Evolutionary conservation across 2,329 filamentous ascomycete species (phyloP).

Genomic region (Fusarium anthophilum): DNA sequence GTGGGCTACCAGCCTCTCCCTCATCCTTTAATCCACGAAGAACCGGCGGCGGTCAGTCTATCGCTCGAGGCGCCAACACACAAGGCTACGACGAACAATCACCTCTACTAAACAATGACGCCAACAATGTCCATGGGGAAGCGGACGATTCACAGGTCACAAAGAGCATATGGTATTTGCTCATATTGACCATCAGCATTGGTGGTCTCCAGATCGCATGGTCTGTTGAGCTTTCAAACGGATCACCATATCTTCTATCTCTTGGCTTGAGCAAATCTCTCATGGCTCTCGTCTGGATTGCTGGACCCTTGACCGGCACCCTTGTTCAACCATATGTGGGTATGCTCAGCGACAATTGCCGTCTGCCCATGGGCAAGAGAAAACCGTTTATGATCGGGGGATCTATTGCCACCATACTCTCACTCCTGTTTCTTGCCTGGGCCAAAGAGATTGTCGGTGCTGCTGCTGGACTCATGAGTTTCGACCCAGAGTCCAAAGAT

Average conservation of each 20-base stretch:
- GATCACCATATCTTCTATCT: constrained; percentile 84
- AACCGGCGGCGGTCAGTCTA: constrained; percentile 21
- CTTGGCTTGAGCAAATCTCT: constrained; percentile 84
- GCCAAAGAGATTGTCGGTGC: constrained; percentile 76
- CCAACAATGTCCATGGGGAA: constrained; percentile 10
- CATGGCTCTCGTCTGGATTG: constrained; percentile 86
- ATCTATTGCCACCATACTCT: constrained; percentile 70
- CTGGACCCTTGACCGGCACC: constrained; percentile 80
- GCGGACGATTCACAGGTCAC: constrained; percentile 62
- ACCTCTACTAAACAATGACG: constrained; percentile 41
- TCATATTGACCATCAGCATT: constrained; percentile 86
- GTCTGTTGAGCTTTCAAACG: constrained; percentile 94
- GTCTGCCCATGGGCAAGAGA: constrained; percentile 77
- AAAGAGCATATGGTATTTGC: constrained; percentile 86
- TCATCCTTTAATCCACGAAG: constrained; percentile 11
- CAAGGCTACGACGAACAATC: constrained; percentile 44
- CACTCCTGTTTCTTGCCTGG: constrained; percentile 78
- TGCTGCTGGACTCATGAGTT: constrained; percentile 75
- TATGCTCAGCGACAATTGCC: constrained; percentile 82
- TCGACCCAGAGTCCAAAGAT: constrained; percentile 68
- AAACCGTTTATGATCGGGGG: constrained; percentile 85
- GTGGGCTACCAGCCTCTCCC: constrained; percentile 11
- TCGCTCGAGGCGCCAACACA: constrained; percentile 23
- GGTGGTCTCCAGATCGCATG: constrained; percentile 93
- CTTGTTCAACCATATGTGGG: constrained; percentile 86